Evolutionary conservation across 1,139 yeast genomes (phyloP), one percentile per base, ranked within the genome.

Genomic region (Komagataea norvegica): DNA sequence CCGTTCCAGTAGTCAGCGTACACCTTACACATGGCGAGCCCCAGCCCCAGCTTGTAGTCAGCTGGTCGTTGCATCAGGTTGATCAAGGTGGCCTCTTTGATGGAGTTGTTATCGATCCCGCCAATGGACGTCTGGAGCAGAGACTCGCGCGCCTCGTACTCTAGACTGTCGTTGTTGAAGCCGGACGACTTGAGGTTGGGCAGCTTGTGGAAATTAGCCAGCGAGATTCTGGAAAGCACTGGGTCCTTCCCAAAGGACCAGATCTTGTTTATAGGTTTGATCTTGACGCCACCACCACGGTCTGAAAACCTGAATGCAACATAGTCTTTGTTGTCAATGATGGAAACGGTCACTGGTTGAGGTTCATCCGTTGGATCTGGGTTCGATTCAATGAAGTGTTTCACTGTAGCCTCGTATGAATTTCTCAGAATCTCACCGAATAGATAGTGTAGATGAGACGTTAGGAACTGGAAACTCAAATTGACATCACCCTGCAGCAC

Each of bases 1-100:
- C 97, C 96, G 52, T 88, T 91, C 97, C 97, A 89, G 60, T 89
- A 89, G 51, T 89, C 96, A 0, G 95, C 89, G 56, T 89, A 89
- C 0, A 89, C 86, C 48, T 84, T 79, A 52, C 95, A 82, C 80
- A 89, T 77, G 0, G 97, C 96, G 42, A 89, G 67, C 0, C 96
- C 96, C 48, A 89, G 72, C 0, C 96, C 96, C 18, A 89, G 64
- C 43, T 83, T 81, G 49, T 74, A 72, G 43, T 81, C 73, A 23
- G 84, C 79, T 1, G 93, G 86, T 47, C 96, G 70, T 15, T 79
- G 69, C 32, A 84, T 75, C 49, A 87, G 68, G 19, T 72, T 65
- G 27, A 65, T 56, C 36, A 79, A 54, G 9, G 79, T 74, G 3
- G 74, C 69, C 32, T 59, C 57, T 21, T 54, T 49, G 36, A 49